These are phyloP conservation scores for Cryptococcus hybrid DNA, from an alignment of 1,284 basidiomycete genomes.

Conservation along the genomic window DNA sequence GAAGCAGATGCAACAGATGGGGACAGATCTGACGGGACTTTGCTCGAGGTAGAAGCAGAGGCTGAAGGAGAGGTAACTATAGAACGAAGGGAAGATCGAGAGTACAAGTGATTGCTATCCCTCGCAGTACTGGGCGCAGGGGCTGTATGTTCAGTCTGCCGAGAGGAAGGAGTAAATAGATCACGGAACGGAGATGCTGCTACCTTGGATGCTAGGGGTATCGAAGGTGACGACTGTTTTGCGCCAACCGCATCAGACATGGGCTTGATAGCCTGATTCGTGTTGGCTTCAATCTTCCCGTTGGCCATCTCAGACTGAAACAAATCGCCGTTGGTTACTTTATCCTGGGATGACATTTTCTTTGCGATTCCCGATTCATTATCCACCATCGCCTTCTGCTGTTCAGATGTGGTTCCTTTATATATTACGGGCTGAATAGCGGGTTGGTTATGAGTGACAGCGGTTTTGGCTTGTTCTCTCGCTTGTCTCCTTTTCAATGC, in stretches of 20 bases:
- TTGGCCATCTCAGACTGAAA: neutral
- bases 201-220: neutral
- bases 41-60: conserved; percentile 11
- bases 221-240: neutral
- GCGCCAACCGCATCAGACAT: too few species aligned
- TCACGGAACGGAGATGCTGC: conserved; percentile 24
- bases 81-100: conserved; percentile 13
- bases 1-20: conserved; percentile 8
- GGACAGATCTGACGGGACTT: conserved; percentile 29
- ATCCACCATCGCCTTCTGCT: neutral
- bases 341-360: neutral
- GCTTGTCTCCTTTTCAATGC: conserved; percentile 40
- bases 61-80: conserved; percentile 24
- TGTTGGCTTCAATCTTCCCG: neutral
- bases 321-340: too few species aligned
- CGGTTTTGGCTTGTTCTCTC: conserved; percentile 32
- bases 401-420: neutral
- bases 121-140: conserved; percentile 1
- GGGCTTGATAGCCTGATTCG: neutral
- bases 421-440: too few species aligned
- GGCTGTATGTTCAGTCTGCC: neutral
- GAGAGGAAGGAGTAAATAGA: conserved; percentile 23
- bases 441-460: conserved; percentile 3
- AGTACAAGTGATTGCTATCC: neutral
- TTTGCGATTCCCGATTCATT: neutral